Percentiles rank a stretch among this genome's conserved stretches.
These are phyloP conservation scores for Cyberlindnera maritima DNA, from an alignment of 805 yeast genomes.

Conservation along the genomic window DNA sequence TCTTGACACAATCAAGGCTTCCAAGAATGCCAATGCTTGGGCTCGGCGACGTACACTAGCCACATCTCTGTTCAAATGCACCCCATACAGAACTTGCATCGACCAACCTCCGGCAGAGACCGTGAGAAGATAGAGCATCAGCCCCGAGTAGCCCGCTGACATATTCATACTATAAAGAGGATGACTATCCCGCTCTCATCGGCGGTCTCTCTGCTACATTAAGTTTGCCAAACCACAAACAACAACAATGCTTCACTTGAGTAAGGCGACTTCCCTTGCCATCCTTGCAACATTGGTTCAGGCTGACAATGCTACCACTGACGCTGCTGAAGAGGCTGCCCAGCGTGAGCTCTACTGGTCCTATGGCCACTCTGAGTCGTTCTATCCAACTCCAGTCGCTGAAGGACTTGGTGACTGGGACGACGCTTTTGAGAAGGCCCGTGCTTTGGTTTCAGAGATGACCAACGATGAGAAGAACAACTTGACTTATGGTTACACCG, in stretches of 20 bases:
- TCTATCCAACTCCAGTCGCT: constrained; percentile 5
- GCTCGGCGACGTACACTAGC: too few species aligned
- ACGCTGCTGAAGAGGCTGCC: constrained; percentile 1
- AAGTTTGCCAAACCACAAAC: too few species aligned
- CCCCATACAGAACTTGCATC: too few species aligned
- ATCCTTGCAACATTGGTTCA: not conserved
- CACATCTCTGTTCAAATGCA: too few species aligned
- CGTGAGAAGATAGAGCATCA: too few species aligned
- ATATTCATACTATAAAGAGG: too few species aligned
- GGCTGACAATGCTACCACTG: not conserved
- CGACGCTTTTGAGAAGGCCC: constrained; percentile 5
- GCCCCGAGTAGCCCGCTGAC: too few species aligned
- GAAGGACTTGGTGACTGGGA: constrained; percentile 7
- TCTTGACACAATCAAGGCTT: too few species aligned
- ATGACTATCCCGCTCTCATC: too few species aligned
- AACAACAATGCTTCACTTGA: constrained; percentile 3
- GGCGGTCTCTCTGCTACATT: too few species aligned
- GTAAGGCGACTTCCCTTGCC: constrained; percentile 4
- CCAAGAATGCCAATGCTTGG: too few species aligned
- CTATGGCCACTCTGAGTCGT: constrained; percentile 5
- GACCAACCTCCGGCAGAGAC: too few species aligned
- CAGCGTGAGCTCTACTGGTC: constrained; percentile 6
- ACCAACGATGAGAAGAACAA: constrained; percentile 11
- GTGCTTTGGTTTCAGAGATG: constrained; percentile 5
- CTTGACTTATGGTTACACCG: constrained; percentile 5